These are phyloP conservation scores for Obba rivulosa DNA, from an alignment of 768 basidiomycete genomes.

Conservation along the genomic window DNA sequence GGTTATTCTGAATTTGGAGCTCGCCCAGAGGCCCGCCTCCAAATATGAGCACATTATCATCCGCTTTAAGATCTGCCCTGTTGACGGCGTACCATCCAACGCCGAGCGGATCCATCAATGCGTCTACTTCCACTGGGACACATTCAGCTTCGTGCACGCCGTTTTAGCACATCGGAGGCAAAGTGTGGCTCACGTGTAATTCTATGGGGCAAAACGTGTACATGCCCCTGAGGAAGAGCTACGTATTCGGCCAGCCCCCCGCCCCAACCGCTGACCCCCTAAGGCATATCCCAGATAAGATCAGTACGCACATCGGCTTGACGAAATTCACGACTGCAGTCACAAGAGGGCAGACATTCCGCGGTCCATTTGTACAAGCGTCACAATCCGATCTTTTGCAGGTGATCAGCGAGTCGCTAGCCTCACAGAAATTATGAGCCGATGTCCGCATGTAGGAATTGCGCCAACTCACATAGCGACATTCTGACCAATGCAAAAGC, in stretches of 20 bases:
- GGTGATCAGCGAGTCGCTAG: slow-evolving; percentile 38
- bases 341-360: slow-evolving; percentile 29
- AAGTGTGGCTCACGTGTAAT: slow-evolving; percentile 28
- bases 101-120: slow-evolving; percentile 40
- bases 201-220: slow-evolving; percentile 34
- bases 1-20: background rate
- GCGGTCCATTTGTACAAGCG: slow-evolving; percentile 26
- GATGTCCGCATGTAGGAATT: background rate
- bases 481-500: slow-evolving; percentile 6
- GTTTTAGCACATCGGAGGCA: background rate
- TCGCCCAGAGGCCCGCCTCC: slow-evolving; percentile 39
- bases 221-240: slow-evolving; percentile 25
- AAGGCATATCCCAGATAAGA: slow-evolving; percentile 16
- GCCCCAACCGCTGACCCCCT: slow-evolving; percentile 35
- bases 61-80: slow-evolving; percentile 31
- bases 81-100: slow-evolving; percentile 42
- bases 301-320: background rate
- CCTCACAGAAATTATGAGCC: slow-evolving; percentile 2
- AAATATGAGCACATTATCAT: slow-evolving; percentile 33
- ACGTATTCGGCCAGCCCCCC: slow-evolving; percentile 43
- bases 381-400: slow-evolving; percentile 32
- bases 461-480: slow-evolving; percentile 7
- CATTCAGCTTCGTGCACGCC: background rate
- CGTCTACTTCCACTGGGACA: slow-evolving; percentile 37
- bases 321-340: slow-evolving; percentile 31